Conservation (phyloP, 2,329 filamentous ascomycete species). For the Keithomyces neogunnii region DNA sequence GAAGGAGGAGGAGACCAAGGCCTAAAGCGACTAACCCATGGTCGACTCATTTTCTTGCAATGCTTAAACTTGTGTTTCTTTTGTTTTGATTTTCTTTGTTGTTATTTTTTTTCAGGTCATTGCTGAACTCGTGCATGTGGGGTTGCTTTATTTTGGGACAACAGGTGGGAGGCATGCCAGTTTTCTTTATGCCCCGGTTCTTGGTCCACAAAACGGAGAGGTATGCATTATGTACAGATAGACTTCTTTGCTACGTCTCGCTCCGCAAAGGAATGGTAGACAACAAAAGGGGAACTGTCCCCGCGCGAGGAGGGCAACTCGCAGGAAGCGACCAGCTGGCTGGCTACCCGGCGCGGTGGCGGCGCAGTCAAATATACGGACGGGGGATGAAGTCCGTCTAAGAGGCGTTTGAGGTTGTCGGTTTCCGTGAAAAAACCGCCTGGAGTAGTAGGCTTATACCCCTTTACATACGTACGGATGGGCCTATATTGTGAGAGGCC, state of each 20-base stretch:
- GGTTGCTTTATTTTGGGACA: constrained; percentile 4
- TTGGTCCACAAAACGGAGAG: constrained; percentile 3
- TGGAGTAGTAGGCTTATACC: constrained; percentile 27
- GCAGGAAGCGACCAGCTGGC: constrained; percentile 2
- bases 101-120: constrained; percentile 1
- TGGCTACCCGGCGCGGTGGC: constrained; percentile 4
- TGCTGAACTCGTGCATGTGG: constrained; percentile 3
- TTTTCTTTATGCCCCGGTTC: constrained; percentile 1
- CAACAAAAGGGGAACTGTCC: constrained; percentile 24
- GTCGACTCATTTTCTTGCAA: constrained; percentile 6
- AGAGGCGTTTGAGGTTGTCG: constrained; percentile 31
- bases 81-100: constrained; percentile 16
- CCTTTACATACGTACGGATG: constrained; percentile 14
- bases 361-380: constrained; percentile 1
- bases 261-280: constrained; percentile 21
- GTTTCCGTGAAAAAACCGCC: constrained; percentile 28
- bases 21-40: constrained; percentile 17
- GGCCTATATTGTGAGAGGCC: constrained; percentile 25
- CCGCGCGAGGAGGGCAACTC: constrained; percentile 16
- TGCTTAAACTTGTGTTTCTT: constrained; percentile 11
- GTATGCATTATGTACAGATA: constrained; percentile 32
- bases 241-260: constrained; percentile 31
- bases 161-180: constrained; percentile 2
- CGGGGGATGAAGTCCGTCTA: constrained; percentile 6
- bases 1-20: constrained; percentile 42